Percentiles rank a stretch among this genome's conserved stretches.
Evolutionary conservation across 2,329 filamentous ascomycete species (phyloP).

Genomic region (Myriosclerotinia scirpicola): DNA sequence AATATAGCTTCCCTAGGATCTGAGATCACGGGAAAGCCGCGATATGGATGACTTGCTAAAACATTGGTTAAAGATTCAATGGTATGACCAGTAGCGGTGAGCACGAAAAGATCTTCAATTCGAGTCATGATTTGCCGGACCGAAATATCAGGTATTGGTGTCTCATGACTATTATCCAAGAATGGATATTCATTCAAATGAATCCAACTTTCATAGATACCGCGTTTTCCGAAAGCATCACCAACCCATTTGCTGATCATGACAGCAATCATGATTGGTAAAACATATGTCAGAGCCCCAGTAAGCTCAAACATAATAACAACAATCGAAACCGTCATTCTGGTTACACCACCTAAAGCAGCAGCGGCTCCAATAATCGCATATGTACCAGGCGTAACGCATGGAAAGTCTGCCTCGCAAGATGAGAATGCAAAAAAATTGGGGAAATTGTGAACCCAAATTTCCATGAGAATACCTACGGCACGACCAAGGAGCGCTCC

Average conservation of each 20-base stretch:
- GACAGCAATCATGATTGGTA: constrained; percentile 98
- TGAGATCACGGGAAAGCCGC: constrained; percentile 88
- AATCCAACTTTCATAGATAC: constrained; percentile 99
- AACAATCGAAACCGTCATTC: constrained; percentile 97
- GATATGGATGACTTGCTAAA: constrained; percentile 72
- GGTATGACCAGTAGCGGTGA: constrained; percentile 85
- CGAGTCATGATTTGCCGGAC: constrained; percentile 90
- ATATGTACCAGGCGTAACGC: constrained; percentile 92
- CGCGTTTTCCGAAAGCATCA: constrained; percentile 86
- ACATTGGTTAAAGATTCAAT: constrained; percentile 71
- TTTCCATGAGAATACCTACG: constrained; percentile 83
- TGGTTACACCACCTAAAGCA: constrained; percentile 87
- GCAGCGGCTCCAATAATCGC: constrained; percentile 95
- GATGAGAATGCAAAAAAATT: constrained; percentile 20
- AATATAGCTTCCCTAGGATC: constrained; percentile 75
- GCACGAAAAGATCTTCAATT: constrained; percentile 83
- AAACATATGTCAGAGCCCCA: constrained; percentile 89
- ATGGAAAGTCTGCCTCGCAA: constrained; percentile 66
- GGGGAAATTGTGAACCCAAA: constrained; percentile 66
- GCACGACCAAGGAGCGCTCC: constrained; percentile 88
- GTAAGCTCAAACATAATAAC: constrained; percentile 99
- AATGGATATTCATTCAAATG: constrained; percentile 94
- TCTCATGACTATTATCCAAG: constrained; percentile 85
- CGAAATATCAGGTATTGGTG: constrained; percentile 75
- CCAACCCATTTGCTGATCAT: constrained; percentile 99